phyloP scores from a whole-genome alignment of 495 filamentous ascomycete species.

The Neurospora sp. region DNA sequence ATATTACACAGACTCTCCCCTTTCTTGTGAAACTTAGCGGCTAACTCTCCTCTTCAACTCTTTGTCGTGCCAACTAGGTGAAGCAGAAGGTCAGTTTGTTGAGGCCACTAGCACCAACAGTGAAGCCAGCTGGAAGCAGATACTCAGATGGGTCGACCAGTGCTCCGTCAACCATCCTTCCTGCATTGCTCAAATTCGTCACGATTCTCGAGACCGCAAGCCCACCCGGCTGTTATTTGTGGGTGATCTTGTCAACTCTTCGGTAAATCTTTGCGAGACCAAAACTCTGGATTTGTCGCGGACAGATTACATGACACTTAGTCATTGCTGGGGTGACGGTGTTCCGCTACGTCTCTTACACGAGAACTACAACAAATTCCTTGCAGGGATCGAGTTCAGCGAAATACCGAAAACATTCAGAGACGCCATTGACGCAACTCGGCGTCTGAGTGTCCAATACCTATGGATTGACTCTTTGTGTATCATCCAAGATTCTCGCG shows the following conservation, averaged over 20 bases:
- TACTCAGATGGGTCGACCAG: not conserved
- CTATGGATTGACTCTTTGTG: conserved; percentile 30
- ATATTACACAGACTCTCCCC: not conserved
- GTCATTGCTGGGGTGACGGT: not conserved
- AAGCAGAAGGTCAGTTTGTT: not conserved
- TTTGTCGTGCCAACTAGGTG: not conserved
- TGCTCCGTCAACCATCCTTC: not conserved
- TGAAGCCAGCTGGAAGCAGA: not conserved
- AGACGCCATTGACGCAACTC: conserved; percentile 3
- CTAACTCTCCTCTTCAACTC: not conserved
- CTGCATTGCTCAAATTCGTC: not conserved
- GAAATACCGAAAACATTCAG: conserved; percentile 2
- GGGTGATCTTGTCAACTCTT: not conserved
- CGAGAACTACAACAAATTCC: not conserved
- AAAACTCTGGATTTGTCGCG: not conserved
- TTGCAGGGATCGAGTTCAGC: not conserved
- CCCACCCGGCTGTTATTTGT: not conserved
- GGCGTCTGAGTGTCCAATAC: conserved; percentile 14
- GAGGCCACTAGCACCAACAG: not conserved
- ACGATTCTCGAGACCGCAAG: not conserved
- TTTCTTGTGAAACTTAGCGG: not conserved
- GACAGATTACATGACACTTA: not conserved
- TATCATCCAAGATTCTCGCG: conserved; percentile 22
- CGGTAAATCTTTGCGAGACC: not conserved
- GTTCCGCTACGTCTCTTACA: not conserved